These are phyloP conservation scores for Fusarium zealandicum DNA, from an alignment of 2,329 filamentous ascomycete species.

Conservation along the genomic window DNA sequence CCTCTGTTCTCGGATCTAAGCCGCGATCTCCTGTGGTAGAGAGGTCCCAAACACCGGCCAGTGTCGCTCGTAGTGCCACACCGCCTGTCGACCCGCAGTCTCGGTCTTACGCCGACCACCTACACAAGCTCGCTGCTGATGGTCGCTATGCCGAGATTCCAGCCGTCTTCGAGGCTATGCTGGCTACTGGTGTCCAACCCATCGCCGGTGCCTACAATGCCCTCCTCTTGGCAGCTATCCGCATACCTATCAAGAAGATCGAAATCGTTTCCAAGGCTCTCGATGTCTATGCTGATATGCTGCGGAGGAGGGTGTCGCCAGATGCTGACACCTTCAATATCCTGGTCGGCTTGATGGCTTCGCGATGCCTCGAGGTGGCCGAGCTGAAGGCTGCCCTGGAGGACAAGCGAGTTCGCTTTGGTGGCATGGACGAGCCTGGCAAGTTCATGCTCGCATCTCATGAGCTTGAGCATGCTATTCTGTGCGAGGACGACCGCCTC, in stretches of 20 bases:
- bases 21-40: conserved; percentile 52
- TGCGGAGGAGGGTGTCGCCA: conserved; percentile 80
- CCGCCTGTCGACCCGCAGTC: conserved; percentile 70
- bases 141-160: conserved; percentile 87
- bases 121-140: conserved; percentile 74
- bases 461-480: conserved; percentile 84
- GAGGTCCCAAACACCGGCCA: conserved; percentile 52
- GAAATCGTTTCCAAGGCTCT: conserved; percentile 90
- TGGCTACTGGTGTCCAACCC: conserved; percentile 81
- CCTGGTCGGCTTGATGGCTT: conserved; percentile 81
- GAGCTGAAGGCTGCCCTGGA: conserved; percentile 77
- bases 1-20: conserved; percentile 51
- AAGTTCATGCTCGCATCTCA: conserved; percentile 90
- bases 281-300: conserved; percentile 97
- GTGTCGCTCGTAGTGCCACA: conserved; percentile 63
- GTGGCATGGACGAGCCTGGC: conserved; percentile 82
- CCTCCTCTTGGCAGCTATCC: conserved; percentile 82
- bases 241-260: conserved; percentile 78
- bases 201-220: conserved; percentile 91
- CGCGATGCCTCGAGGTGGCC: conserved; percentile 80
- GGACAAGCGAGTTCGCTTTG: conserved; percentile 82
- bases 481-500: conserved; percentile 86
- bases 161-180: conserved; percentile 87
- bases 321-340: conserved; percentile 89
- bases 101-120: conserved; percentile 77